Evolutionary conservation across 164 flowering plant species (phyloP), one percentile per base, ranked within the genome.

Genomic region (Amborella trichopoda): DNA sequence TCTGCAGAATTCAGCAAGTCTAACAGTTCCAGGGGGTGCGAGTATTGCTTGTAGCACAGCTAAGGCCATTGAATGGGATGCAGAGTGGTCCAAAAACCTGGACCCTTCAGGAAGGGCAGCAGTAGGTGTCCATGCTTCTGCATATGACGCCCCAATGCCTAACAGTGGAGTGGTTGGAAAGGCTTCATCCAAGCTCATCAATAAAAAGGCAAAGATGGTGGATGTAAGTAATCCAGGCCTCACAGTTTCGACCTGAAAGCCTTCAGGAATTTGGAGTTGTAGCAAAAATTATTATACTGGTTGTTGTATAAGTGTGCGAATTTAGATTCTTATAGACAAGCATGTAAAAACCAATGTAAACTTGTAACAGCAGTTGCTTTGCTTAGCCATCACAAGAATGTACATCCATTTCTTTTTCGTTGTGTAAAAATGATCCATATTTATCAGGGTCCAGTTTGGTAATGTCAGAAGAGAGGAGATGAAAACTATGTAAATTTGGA

Each of bases 71-170:
- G 95, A 77, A 38, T 91, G 98, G 98, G 96, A 91, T 37, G 69
- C 76, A 3, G 40, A 74, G 10, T 91, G 98, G 98, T 70, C 87
- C 0, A 75, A 74, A 22, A 83, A 87, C 50, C 84, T 78, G 13
- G 98, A 90, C 47, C 98, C 98, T 0, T 90, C 98, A 1, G 96
- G 98, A 32, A 69, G 96, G 65, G 96, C 94, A 48, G 89, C 95
- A 4, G 28, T 81, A 8, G 98, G 96, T 27, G 87, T 90, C 22
- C 96, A 90, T 60, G 55, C 60, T 33, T 74, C 84, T 3, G 83
- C 85, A 9, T 85, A 89, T 50, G 77, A 74, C 4, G 38, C 65
- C 3, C 56, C 69, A 33, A 17, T 18, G 1, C 13, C 63, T 1
- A 9, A 59, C 22, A 0, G 49, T 2, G 43, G 49, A 10, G 46